Conservation (phyloP, 192 early-diverging fungal genomes). For the Allomyces javanicus region DNA sequence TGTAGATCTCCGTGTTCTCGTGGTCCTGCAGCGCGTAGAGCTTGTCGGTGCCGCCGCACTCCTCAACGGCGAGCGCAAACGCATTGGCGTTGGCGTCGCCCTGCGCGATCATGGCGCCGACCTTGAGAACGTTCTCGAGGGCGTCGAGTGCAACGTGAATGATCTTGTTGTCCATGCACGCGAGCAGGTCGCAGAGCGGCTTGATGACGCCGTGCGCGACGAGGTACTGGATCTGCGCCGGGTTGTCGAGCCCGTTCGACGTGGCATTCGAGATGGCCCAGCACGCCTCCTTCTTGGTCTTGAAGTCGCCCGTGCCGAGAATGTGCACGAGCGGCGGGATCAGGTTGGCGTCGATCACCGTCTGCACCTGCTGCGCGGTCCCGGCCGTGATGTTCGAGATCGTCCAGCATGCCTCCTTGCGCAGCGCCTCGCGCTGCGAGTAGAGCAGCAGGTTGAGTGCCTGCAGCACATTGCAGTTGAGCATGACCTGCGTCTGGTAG, state of each 20-base stretch:
- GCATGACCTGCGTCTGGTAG: slow-evolving; percentile 83
- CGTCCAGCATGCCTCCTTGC: slow-evolving; percentile 99
- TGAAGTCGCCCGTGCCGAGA: slow-evolving; percentile 77
- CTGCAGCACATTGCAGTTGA: slow-evolving; percentile 70
- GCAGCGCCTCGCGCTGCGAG: slow-evolving; percentile 81
- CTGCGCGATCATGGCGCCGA: slow-evolving; percentile 70
- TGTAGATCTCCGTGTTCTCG: slow-evolving; percentile 90
- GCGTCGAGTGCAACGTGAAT: slow-evolving; percentile 94
- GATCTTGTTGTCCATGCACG: slow-evolving; percentile 83
- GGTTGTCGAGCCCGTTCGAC: slow-evolving; percentile 72
- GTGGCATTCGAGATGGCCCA: slow-evolving; percentile 99
- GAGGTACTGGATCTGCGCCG: slow-evolving; percentile 85
- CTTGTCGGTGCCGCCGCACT: slow-evolving; percentile 85
- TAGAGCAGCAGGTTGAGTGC: slow-evolving; percentile 64
- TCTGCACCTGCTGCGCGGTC: slow-evolving; percentile 78
- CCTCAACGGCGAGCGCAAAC: slow-evolving; percentile 79
- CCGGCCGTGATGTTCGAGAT: slow-evolving; percentile 98
- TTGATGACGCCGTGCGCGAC: slow-evolving; percentile 83
- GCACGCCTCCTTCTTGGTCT: slow-evolving; percentile 98
- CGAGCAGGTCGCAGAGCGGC: slow-evolving; percentile 84
- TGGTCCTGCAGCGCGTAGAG: slow-evolving; percentile 87
- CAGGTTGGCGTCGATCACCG: slow-evolving; percentile 84
- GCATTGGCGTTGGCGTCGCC: slow-evolving; percentile 40
- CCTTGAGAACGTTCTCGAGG: slow-evolving; percentile 92
- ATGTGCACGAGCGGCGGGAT: slow-evolving; percentile 78